Conservation (phyloP, 192 early-diverging fungal genomes). For the Backusella tuberculispora region DNA sequence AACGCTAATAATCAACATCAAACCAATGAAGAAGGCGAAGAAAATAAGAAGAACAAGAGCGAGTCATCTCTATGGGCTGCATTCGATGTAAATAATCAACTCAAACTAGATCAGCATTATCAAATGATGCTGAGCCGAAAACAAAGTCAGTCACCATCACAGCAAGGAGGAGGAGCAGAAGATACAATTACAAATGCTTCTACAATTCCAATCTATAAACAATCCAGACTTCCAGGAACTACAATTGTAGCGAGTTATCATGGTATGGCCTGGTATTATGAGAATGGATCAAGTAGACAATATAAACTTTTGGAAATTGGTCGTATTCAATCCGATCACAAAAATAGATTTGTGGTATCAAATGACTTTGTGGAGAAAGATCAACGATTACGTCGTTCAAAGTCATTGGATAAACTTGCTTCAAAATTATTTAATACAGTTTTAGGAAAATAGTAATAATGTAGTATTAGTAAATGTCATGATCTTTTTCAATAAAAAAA, state of each 20-base stretch:
- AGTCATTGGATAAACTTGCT: constrained; percentile 5
- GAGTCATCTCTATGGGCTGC: neutral
- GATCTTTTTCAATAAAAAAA: neutral
- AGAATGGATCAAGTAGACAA: neutral
- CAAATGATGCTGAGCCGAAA: neutral
- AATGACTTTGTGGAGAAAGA: neutral
- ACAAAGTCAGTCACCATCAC: too few species aligned
- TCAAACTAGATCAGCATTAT: neutral
- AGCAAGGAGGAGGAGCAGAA: neutral
- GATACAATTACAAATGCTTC: neutral
- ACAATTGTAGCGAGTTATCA: neutral
- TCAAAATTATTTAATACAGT: constrained; percentile 11
- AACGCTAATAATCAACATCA: too few species aligned
- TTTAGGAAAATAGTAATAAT: constrained; percentile 5
- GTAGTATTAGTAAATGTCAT: neutral
- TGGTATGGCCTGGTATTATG: neutral
- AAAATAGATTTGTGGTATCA: constrained; percentile 8
- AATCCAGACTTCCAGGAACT: neutral
- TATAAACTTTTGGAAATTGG: neutral
- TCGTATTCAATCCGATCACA: neutral
- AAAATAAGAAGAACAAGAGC: neutral
- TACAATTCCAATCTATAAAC: neutral
- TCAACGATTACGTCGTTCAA: neutral
- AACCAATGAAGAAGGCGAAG: too few species aligned
- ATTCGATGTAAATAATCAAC: neutral